Base-by-base conservation (phyloP, 202 grass and related monocot genomes). In the Zoysia matrella region DNA sequence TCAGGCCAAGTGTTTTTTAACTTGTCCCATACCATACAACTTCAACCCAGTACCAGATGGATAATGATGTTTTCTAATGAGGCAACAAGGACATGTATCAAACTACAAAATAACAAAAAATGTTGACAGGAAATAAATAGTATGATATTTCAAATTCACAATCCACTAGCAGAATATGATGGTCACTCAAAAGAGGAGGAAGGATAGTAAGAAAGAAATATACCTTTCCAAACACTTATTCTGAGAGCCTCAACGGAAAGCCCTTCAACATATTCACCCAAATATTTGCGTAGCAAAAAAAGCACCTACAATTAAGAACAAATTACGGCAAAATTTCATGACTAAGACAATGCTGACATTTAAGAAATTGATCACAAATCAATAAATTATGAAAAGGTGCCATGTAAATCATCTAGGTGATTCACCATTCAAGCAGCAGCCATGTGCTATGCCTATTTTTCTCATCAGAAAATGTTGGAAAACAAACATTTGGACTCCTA, bases 171-270 rank as follows among this genome's bases (percentile, higher is more conserved):
- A 80, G 49, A 72, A 72, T 11, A 85, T 56, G 53, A 71, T 60
- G 69, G 72, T 74, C 40, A 14, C 53, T 43, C 68, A 50, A 77
- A 62, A 65, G n/a, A 3, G 16, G 39, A 54, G 46, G 69, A 51
- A n/a, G 39, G 45, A 55, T 40, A 72, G 3, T 71, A 63, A 78
- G 65, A 72, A 75, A 71, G 50, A 65, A 51, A 82, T 42, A 46
- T 74, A 98, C 95, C 95, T 91, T 95, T 91, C 95, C 95, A 98
- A 50, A 98, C 95, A 74, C 95, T 98, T 79, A 98, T 95, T 74
- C 95, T 82, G 79, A 98, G 95, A 36, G 95, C 90, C 90, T 98
- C 95, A 80, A 89, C 82, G 71, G 95, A 98, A 86, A 98, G 86
- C 45, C 90, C 95, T 90, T 98, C 95, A 60, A 98, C 92, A 91